A percentile compares a stretch with the other conserved stretches of the same genome.
These are phyloP conservation scores for Hamigera avellanea DNA, from an alignment of 495 filamentous ascomycete genomes.

Conservation along the genomic window DNA sequence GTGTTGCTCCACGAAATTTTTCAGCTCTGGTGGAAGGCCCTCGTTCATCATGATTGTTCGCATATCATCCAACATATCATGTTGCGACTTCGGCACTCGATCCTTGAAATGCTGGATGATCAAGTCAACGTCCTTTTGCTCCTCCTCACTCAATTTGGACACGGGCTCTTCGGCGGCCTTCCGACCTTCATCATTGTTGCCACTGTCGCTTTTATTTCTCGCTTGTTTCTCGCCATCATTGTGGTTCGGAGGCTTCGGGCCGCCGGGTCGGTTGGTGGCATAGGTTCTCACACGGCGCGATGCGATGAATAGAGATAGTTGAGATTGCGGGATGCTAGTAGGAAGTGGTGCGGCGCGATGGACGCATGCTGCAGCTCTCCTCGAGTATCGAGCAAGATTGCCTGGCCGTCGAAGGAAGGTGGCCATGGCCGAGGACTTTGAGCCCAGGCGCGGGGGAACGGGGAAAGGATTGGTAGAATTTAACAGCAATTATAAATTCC, in stretches of 20 bases:
- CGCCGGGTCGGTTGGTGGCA: constrained; percentile 35
- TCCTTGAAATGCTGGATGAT: constrained; percentile 21
- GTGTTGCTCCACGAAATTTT: constrained; percentile 19
- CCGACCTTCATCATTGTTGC: constrained; percentile 17
- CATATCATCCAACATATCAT: constrained; percentile 18
- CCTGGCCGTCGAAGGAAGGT: constrained; percentile 53
- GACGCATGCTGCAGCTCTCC: constrained; percentile 35
- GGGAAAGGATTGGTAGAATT: constrained; percentile 12
- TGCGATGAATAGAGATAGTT: constrained; percentile 33
- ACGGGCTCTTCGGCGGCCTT: constrained; percentile 25
- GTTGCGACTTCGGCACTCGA: constrained; percentile 16
- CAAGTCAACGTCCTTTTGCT: constrained; percentile 22
- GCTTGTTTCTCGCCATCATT: constrained; percentile 20
- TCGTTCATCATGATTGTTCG: constrained; percentile 19
- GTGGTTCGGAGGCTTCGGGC: constrained; percentile 35
- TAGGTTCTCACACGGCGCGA: constrained; percentile 41
- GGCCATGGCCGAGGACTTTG: constrained; percentile 45
- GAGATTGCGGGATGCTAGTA: constrained; percentile 22
- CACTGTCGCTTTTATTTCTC: constrained; percentile 8
- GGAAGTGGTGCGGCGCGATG: constrained; percentile 28
- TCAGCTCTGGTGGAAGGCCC: constrained; percentile 21
- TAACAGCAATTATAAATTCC: constrained; percentile 9
- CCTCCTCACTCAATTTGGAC: constrained; percentile 23
- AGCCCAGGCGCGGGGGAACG: constrained; percentile 23
- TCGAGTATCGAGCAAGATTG: constrained; percentile 51